Conservation (phyloP, 345 rosid species). For the Viola odorata region DNA sequence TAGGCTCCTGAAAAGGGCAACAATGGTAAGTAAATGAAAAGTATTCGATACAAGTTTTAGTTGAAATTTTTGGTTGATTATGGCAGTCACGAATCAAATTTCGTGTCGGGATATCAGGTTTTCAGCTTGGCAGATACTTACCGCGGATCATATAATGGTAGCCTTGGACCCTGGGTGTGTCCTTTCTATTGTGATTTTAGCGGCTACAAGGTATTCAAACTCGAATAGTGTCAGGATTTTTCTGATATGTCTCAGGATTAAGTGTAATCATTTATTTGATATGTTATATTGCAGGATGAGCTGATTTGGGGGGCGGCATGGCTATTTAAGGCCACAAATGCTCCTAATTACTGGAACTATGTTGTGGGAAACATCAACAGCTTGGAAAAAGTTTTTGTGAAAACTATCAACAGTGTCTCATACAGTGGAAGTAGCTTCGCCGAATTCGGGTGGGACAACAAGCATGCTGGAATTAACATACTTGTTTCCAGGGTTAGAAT, state of each 20-base stretch:
- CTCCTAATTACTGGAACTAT: slow-evolving; percentile 40
- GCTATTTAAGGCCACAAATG: slow-evolving; percentile 22
- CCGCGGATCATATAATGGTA: slow-evolving; percentile 20
- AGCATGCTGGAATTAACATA: slow-evolving; percentile 22
- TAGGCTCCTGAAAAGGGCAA: slow-evolving; percentile 18
- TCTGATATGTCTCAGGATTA: not conserved
- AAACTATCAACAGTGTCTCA: slow-evolving; percentile 1
- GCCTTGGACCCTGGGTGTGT: slow-evolving; percentile 25
- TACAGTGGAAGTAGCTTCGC: slow-evolving; percentile 16
- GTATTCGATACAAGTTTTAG: not conserved
- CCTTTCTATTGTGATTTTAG: slow-evolving; percentile 25
- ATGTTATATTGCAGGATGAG: slow-evolving; percentile 17
- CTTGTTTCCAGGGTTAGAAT: slow-evolving; percentile 15
- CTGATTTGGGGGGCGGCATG: slow-evolving; percentile 26
- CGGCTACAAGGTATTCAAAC: slow-evolving; percentile 19
- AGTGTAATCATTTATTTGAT: not conserved
- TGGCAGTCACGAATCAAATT: not conserved
- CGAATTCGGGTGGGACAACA: slow-evolving; percentile 28
- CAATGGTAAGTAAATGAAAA: slow-evolving; percentile 10
- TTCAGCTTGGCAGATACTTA: slow-evolving; percentile 20
- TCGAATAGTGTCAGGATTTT: not conserved
- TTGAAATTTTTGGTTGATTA: not conserved
- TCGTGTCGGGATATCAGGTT: not conserved
- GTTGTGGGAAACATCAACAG: slow-evolving; percentile 23
- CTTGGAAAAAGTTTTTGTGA: slow-evolving; percentile 7